Percentiles rank a stretch among this genome's conserved stretches.
Conservation (phyloP, 2,329 filamentous ascomycete species). For the Fusarium sp. region DNA sequence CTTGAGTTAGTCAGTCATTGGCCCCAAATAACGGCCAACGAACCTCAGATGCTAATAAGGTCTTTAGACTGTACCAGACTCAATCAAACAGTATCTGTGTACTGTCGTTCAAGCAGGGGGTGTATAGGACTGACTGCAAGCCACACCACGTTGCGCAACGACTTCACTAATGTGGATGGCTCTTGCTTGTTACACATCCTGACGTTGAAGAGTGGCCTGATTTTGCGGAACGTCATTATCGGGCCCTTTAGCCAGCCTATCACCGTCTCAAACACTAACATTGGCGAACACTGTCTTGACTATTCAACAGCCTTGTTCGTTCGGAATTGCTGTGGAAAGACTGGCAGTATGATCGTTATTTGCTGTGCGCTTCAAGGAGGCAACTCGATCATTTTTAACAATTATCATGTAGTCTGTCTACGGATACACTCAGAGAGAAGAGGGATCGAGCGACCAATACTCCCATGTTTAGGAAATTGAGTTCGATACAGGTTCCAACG, state of each 20-base stretch:
- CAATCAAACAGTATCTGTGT: constrained; percentile 1
- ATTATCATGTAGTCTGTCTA: neutral
- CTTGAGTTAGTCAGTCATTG: neutral
- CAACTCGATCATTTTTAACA: neutral
- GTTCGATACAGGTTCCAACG: constrained; percentile 24
- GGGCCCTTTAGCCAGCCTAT: constrained; percentile 30
- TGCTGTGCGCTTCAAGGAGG: neutral
- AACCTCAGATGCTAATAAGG: constrained; percentile 12
- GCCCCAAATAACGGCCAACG: neutral
- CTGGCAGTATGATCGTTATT: constrained; percentile 21
- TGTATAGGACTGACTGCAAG: constrained; percentile 42
- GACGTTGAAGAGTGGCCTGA: constrained; percentile 41
- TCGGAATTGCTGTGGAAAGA: constrained; percentile 20
- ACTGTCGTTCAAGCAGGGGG: constrained; percentile 37
- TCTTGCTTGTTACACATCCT: constrained; percentile 27
- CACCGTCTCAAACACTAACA: constrained; percentile 35
- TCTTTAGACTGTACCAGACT: constrained; percentile 4
- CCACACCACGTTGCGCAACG: constrained; percentile 39
- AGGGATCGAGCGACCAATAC: constrained; percentile 16
- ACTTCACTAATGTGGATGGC: constrained; percentile 32
- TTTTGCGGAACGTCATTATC: constrained; percentile 40
- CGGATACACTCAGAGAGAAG: neutral
- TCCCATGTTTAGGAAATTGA: neutral
- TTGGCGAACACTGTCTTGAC: constrained; percentile 13
- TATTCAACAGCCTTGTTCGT: constrained; percentile 32